Evolutionary conservation across 1,284 basidiomycete species (phyloP).

Genomic region (Naganishia albida): DNA sequence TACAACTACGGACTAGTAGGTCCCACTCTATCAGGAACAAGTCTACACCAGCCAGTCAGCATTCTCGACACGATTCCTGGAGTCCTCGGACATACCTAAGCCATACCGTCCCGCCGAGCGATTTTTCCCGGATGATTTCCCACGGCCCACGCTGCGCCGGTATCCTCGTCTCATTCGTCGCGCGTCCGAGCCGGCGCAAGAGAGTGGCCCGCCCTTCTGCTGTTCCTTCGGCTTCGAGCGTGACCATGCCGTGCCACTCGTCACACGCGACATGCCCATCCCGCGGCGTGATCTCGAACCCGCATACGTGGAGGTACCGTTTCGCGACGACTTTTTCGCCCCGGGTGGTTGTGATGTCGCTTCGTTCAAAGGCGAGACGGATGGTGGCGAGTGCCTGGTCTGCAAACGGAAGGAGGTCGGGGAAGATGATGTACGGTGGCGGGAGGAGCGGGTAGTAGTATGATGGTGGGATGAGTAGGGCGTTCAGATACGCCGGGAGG

Average conservation of each 20-base stretch:
- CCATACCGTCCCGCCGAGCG: slow-evolving; percentile 52
- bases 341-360: slow-evolving; percentile 49
- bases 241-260: slow-evolving; percentile 52
- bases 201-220: slow-evolving; percentile 49
- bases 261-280: slow-evolving; percentile 33
- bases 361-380: slow-evolving; percentile 51
- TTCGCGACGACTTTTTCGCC: slow-evolving; percentile 52
- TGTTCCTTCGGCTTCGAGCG: slow-evolving; percentile 53
- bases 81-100: slow-evolving; percentile 38
- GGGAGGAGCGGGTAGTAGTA: slow-evolving; percentile 54
- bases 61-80: background rate
- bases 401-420: slow-evolving; percentile 51
- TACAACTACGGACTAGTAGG: background rate
- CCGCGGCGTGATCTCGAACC: slow-evolving; percentile 43
- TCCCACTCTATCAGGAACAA: background rate
- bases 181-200: slow-evolving; percentile 43
- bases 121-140: slow-evolving; percentile 52
- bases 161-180: slow-evolving; percentile 16
- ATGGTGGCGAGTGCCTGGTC: slow-evolving; percentile 43
- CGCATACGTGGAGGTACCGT: slow-evolving; percentile 53
- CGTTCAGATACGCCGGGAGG: slow-evolving; percentile 50
- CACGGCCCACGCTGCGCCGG: slow-evolving; percentile 42
- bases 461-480: slow-evolving; percentile 51
- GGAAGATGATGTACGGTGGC: slow-evolving; percentile 49
- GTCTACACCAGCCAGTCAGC: background rate